phyloP scores from a whole-genome alignment of 169 alveolate genomes.

The Ichthyophthirius multifiliis region DNA sequence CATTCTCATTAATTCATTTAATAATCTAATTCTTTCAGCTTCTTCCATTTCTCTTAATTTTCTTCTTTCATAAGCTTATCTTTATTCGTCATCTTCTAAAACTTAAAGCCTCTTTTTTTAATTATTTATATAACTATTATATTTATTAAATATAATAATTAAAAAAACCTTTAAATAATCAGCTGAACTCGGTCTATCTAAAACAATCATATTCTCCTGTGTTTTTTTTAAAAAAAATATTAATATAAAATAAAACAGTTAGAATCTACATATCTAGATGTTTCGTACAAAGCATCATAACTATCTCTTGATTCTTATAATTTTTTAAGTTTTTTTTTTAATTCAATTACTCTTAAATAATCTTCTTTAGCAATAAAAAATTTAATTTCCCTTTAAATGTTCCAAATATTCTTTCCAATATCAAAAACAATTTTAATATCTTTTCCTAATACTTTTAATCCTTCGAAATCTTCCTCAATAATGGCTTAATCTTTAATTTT shows the following conservation, averaged over 20 bases:
- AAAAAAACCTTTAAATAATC: slow-evolving; percentile 26
- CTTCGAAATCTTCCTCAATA: slow-evolving; percentile 73
- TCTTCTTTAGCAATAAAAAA: slow-evolving; percentile 78
- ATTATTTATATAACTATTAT: not conserved
- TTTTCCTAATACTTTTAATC: slow-evolving; percentile 57
- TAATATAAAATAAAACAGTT: not conserved
- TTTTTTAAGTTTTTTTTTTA: slow-evolving; percentile 62
- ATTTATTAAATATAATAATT: not conserved
- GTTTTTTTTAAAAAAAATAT: not conserved
- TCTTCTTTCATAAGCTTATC: slow-evolving; percentile 44
- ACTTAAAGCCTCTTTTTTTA: not conserved
- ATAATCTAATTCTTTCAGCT: slow-evolving; percentile 17
- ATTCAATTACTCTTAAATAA: slow-evolving; percentile 63
- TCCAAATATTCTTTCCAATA: slow-evolving; percentile 79
- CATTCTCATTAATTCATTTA: slow-evolving; percentile 4
- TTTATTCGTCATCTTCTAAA: not conserved
- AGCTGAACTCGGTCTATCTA: slow-evolving; percentile 67
- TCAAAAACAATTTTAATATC: slow-evolving; percentile 71
- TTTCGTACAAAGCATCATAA: slow-evolving; percentile 85
- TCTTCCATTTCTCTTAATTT: not conserved
- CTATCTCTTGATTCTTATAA: slow-evolving; percentile 68
- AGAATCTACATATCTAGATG: slow-evolving; percentile 67
- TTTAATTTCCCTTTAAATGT: slow-evolving; percentile 70
- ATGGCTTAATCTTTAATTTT: slow-evolving; percentile 63
- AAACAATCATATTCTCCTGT: slow-evolving; percentile 66